These are phyloP conservation scores for Lichtheimia ornata DNA, from an alignment of 371 early-diverging fungal species.

Conservation along the genomic window DNA sequence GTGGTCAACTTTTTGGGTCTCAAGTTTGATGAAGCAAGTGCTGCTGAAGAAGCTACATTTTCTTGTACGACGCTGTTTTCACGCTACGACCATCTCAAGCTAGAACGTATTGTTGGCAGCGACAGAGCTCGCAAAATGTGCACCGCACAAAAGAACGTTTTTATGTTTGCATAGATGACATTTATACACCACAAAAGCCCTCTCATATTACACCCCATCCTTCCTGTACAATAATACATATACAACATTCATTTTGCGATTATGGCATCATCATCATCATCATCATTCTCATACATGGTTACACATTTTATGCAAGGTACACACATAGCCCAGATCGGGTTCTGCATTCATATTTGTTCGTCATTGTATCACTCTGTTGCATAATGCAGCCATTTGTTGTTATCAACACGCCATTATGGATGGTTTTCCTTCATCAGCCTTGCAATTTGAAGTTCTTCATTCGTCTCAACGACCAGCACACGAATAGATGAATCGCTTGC, in stretches of 20 bases:
- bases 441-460: constrained; percentile 47
- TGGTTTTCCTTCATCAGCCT: constrained; percentile 1
- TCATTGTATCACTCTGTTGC: too few species aligned
- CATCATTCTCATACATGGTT: too few species aligned
- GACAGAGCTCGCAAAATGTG: constrained; percentile 76
- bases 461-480: constrained; percentile 36
- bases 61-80: constrained; percentile 78
- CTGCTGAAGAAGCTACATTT: constrained; percentile 59
- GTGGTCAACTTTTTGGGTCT: constrained; percentile 69
- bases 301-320: too few species aligned
- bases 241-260: too few species aligned
- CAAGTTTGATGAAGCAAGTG: constrained; percentile 49
- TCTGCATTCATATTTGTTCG: too few species aligned
- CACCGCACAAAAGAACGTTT: constrained; percentile 68
- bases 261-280: too few species aligned
- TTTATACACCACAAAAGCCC: background rate
- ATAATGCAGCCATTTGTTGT: background rate
- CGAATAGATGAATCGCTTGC: constrained; percentile 5
- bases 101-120: constrained; percentile 91
- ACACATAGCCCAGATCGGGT: too few species aligned
- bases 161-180: constrained; percentile 62
- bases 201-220: too few species aligned
- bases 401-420: background rate
- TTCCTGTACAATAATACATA: too few species aligned
- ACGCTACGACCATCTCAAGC: constrained; percentile 79